phyloP scores from a whole-genome alignment of 2,329 filamentous ascomycete species.

The Ceratocystis huliohia region DNA sequence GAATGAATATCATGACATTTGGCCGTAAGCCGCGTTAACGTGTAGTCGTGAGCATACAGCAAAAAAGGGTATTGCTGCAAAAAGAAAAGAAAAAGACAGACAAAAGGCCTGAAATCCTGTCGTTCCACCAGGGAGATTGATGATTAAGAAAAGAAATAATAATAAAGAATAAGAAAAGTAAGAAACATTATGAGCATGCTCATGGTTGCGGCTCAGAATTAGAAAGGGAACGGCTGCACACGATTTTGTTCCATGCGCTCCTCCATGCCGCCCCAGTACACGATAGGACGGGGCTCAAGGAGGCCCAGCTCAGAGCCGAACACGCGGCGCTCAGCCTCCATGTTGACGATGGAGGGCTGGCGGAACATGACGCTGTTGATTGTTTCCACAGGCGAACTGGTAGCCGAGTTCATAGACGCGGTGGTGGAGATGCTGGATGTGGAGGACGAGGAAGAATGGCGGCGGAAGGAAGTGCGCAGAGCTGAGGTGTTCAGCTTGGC shows the following conservation, averaged over 20 bases:
- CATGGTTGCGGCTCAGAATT: not conserved
- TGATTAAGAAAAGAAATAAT: constrained; percentile 18
- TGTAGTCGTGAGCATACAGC: constrained; percentile 14
- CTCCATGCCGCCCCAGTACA: constrained; percentile 52
- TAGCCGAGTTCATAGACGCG: constrained; percentile 24
- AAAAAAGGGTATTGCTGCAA: constrained; percentile 2
- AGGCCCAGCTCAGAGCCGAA: constrained; percentile 43
- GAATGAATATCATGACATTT: constrained; percentile 19
- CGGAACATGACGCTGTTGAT: constrained; percentile 48
- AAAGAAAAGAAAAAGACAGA: constrained; percentile 10
- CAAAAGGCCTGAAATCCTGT: constrained; percentile 2
- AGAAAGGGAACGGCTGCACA: constrained; percentile 18
- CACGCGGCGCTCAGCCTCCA: constrained; percentile 44
- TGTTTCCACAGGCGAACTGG: constrained; percentile 35
- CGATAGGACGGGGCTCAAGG: constrained; percentile 48
- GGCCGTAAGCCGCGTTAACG: constrained; percentile 17
- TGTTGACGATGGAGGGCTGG: constrained; percentile 44
- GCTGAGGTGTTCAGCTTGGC: constrained; percentile 37
- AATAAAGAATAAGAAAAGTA: not conserved
- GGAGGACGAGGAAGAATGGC: constrained; percentile 36
- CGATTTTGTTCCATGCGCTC: constrained; percentile 36
- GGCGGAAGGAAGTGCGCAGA: constrained; percentile 42
- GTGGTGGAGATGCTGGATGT: constrained; percentile 27
- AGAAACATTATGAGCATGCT: not conserved
- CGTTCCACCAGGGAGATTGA: constrained; percentile 15